Evolutionary conservation across 768 basidiomycete species (phyloP), one percentile per base, ranked within the genome.

Genomic region (Lactifluus subvellereus): DNA sequence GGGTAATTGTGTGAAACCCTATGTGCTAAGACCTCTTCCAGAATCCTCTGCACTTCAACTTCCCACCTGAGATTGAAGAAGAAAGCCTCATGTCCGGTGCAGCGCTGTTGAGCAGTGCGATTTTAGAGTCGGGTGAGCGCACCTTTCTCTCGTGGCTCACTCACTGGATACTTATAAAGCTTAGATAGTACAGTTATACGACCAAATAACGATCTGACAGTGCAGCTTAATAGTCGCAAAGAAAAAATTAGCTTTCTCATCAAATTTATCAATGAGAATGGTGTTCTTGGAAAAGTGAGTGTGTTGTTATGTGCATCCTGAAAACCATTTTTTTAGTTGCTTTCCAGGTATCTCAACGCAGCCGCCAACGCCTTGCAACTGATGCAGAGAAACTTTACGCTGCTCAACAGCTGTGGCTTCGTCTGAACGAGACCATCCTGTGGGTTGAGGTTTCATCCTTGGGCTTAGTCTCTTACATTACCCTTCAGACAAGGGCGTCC

Each of bases 381-480:
- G 89, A 97, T 70, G 92, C 91, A 1, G 95, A 97, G 74, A 92
- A 91, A 69, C 78, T 96, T 18, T 87, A 87, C 65, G 89, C 91
- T 2, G 86, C 83, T 5, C 84, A 87, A 63, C 86, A 89, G 45
- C 76, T 97, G 27, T 97, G 95, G 95, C 62, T 82, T n/a, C 76
- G 77, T 66, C 82, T 91, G 70, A 89, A 89, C 66, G 84, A 86
- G 47, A 76, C 83, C 33, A 76, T 91, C 33, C 77, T 79, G 88
- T 88, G 69, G 57, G 84, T 74, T 4, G 27, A 45, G 2, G 48
- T 42, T 22, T 16, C 40, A 42, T 9, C 13, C 20, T 16, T 7
- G 55, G 50, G 49, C 10, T 14, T 35, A 11, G 16, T 50, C 40
- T 18, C 38, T 40, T 43, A 27, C 37, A 42, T 55, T 47, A 30